These are phyloP conservation scores for Tetrapisispora iriomotensis DNA, from an alignment of 805 yeast species.

Conservation along the genomic window DNA sequence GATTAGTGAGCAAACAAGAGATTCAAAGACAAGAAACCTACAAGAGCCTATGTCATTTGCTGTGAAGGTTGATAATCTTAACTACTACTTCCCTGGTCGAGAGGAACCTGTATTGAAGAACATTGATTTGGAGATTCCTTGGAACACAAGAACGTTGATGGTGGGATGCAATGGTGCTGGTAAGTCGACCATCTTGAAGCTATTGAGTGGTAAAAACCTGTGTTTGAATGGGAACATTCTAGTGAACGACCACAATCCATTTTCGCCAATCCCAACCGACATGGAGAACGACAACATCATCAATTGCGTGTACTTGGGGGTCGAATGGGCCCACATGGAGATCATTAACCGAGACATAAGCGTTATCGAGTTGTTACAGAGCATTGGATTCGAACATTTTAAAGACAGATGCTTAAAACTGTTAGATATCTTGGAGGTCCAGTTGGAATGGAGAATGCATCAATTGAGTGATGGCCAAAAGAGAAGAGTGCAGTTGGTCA, in stretches of 20 bases:
- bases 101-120: slow-evolving; percentile 58
- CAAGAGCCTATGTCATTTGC: too few relatives aligned
- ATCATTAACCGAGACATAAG: slow-evolving; percentile 87
- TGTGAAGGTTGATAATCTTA: slow-evolving; percentile 52
- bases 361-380: slow-evolving; percentile 63
- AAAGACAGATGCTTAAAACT: slow-evolving; percentile 70
- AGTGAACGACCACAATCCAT: slow-evolving; percentile 85
- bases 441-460: slow-evolving; percentile 86
- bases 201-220: slow-evolving; percentile 85
- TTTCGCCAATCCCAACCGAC: slow-evolving; percentile 41
- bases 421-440: slow-evolving; percentile 72
- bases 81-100: slow-evolving; percentile 56
- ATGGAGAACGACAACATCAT: slow-evolving; percentile 39
- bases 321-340: slow-evolving; percentile 94
- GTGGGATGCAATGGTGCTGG: slow-evolving; percentile 98
- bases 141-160: slow-evolving; percentile 66
- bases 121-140: slow-evolving; percentile 50
- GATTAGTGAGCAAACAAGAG: too few relatives aligned
- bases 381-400: slow-evolving; percentile 73
- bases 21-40: too few relatives aligned
- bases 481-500: slow-evolving; percentile 82
- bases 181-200: slow-evolving; percentile 74
- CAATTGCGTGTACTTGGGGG: slow-evolving; percentile 69
- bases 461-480: slow-evolving; percentile 91
- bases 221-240: slow-evolving; percentile 59